Conservation (phyloP, 768 basidiomycete species). For the Dacryopinax primogenitus region DNA sequence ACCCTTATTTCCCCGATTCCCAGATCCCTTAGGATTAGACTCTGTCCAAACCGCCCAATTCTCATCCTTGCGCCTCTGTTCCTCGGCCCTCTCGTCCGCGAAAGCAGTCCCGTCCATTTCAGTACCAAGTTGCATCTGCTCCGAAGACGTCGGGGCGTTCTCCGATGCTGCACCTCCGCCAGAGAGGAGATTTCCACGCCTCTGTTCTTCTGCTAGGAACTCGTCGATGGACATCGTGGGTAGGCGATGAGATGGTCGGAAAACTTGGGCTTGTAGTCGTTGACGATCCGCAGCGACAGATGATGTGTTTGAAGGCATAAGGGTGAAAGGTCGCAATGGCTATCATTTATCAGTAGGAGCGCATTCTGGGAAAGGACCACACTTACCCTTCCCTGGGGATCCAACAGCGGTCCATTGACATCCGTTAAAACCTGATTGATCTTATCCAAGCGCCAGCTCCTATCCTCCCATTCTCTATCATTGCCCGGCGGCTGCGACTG, state of each 20-base stretch:
- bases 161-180: constrained; percentile 69
- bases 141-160: constrained; percentile 53
- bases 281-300: constrained; percentile 42
- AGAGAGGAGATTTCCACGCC: constrained; percentile 73
- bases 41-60: constrained; percentile 86
- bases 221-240: constrained; percentile 96
- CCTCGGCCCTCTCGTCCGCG: constrained; percentile 57
- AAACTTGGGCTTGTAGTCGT: constrained; percentile 65
- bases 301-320: constrained; percentile 54
- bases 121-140: constrained; percentile 62
- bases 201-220: constrained; percentile 73
- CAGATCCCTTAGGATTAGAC: constrained; percentile 74
- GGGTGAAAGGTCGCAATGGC: constrained; percentile 86
- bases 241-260: constrained; percentile 65
- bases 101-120: constrained; percentile 70
- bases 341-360: constrained; percentile 24
- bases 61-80: constrained; percentile 73
- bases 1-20: constrained; percentile 93
- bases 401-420: constrained; percentile 53
- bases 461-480: constrained; percentile 33
- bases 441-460: constrained; percentile 64
- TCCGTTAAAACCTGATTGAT: constrained; percentile 26
- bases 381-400: constrained; percentile 61
- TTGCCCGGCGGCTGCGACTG: constrained; percentile 29
- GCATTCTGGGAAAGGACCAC: too few species aligned